Conservation (phyloP, 108 stramenopile genomes). For the Pseudonitzschia delicatissima region DNA sequence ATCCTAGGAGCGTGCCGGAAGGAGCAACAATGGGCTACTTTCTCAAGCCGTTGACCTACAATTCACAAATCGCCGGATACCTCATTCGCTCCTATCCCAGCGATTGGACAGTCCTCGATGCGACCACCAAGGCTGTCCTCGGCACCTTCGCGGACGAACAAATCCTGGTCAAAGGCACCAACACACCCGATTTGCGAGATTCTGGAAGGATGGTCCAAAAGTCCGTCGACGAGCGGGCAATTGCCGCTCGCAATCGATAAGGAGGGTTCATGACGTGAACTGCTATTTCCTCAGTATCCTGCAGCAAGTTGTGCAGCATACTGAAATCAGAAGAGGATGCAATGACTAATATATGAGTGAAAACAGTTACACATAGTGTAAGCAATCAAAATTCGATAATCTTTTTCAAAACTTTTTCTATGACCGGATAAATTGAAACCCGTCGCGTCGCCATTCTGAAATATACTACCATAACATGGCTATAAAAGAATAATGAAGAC, state of each 20-base stretch:
- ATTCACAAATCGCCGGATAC: slow-evolving; percentile 73
- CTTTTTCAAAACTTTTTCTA: too few species aligned
- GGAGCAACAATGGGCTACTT: slow-evolving; percentile 75
- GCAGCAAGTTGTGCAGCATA: too few species aligned
- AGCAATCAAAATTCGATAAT: too few species aligned
- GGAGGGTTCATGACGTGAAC: too few species aligned
- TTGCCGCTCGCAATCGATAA: slow-evolving; percentile 33
- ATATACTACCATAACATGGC: too few species aligned
- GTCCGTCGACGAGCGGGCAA: slow-evolving; percentile 64
- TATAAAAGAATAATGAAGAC: too few species aligned
- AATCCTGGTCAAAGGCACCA: slow-evolving; percentile 61
- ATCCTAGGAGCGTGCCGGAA: slow-evolving; percentile 45
- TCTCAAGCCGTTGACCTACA: slow-evolving; percentile 78
- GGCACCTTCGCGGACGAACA: slow-evolving; percentile 44
- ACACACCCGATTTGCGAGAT: slow-evolving; percentile 70
- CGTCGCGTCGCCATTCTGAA: too few species aligned
- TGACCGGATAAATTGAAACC: too few species aligned
- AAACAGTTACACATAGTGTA: too few species aligned
- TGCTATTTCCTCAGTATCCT: too few species aligned
- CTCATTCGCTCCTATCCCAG: slow-evolving; percentile 56
- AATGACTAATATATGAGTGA: too few species aligned
- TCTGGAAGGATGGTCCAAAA: slow-evolving; percentile 62
- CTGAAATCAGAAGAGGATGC: too few species aligned
- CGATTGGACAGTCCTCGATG: slow-evolving; percentile 38
- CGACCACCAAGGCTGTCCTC: slow-evolving; percentile 42